Evolutionary conservation across 73 alveolate species (phyloP).

Genomic region (Durusdinium trenchii): DNA sequence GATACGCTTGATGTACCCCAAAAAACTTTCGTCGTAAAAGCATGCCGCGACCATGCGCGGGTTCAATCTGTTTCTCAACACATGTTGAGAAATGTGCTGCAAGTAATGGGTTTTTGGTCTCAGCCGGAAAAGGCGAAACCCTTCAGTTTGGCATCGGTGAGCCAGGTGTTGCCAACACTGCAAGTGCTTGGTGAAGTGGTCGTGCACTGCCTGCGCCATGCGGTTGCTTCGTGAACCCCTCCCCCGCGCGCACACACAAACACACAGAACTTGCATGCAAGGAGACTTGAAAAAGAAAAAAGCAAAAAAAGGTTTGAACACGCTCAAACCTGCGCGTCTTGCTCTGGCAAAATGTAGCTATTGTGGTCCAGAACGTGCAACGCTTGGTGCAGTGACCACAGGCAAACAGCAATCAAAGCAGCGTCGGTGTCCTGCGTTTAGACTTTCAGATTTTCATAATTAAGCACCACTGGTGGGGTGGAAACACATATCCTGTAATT

Average conservation of each 20-base stretch:
- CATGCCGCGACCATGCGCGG: neutral
- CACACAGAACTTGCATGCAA: neutral
- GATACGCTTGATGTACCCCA: slow-evolving; percentile 1
- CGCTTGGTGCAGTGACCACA: neutral
- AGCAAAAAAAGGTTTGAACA: neutral
- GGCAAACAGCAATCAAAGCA: neutral
- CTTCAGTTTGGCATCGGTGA: neutral
- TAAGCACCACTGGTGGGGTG: neutral
- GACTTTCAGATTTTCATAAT: neutral
- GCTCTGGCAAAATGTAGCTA: neutral
- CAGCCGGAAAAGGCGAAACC: neutral
- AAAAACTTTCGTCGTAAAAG: neutral
- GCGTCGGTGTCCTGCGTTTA: neutral
- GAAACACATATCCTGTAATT: neutral
- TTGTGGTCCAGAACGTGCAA: neutral
- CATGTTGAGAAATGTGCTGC: neutral
- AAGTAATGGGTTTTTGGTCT: neutral
- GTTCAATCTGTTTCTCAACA: neutral
- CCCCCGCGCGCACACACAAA: no score
- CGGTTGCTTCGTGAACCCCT: no score
- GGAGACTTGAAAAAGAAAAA: neutral
- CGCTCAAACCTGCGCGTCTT: neutral
- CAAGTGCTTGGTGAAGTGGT: neutral
- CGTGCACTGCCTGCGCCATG: slow-evolving; percentile 4
- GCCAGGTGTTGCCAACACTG: slow-evolving; percentile 47